phyloP scores from a whole-genome alignment of 169 alveolate species.

The Hepatocystis sp. region DNA sequence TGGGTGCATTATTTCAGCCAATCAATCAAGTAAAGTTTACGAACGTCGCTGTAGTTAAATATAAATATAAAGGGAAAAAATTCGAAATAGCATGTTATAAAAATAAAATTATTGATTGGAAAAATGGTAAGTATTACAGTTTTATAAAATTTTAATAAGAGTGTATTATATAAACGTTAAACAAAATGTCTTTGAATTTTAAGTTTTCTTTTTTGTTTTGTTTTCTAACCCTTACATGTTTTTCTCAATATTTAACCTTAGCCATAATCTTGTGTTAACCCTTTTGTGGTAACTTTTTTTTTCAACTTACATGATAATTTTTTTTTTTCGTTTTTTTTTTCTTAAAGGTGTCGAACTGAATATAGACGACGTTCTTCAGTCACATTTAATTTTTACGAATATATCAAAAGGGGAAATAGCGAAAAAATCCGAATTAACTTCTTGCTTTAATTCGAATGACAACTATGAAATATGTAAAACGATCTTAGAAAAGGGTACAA shows the following conservation, averaged over 20 bases:
- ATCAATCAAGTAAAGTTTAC: constrained; percentile 94
- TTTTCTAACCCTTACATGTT: too few species aligned
- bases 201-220: too few species aligned
- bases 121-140: constrained; percentile 77
- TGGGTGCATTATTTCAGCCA: constrained; percentile 94
- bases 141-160: background rate
- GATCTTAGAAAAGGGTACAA: constrained; percentile 95
- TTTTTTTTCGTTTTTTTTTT: background rate
- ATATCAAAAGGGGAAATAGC: constrained; percentile 97
- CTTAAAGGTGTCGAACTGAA: constrained; percentile 91
- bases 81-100: constrained; percentile 98
- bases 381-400: constrained; percentile 92
- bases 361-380: constrained; percentile 95
- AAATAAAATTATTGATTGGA: constrained; percentile 96
- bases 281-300: too few species aligned
- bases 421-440: constrained; percentile 89
- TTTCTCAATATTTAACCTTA: too few species aligned
- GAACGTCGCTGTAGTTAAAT: constrained; percentile 96
- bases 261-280: too few species aligned
- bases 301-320: too few species aligned
- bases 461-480: constrained; percentile 90
- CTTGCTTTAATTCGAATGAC: constrained; percentile 91
- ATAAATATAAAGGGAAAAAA: constrained; percentile 89
- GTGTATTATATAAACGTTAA: too few species aligned
- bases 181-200: too few species aligned